Evolutionary conservation across 225 moss, liverwort and hornwort species (phyloP), one percentile per base, ranked within the genome.

Genomic region (Thuidium tamariscinum): DNA sequence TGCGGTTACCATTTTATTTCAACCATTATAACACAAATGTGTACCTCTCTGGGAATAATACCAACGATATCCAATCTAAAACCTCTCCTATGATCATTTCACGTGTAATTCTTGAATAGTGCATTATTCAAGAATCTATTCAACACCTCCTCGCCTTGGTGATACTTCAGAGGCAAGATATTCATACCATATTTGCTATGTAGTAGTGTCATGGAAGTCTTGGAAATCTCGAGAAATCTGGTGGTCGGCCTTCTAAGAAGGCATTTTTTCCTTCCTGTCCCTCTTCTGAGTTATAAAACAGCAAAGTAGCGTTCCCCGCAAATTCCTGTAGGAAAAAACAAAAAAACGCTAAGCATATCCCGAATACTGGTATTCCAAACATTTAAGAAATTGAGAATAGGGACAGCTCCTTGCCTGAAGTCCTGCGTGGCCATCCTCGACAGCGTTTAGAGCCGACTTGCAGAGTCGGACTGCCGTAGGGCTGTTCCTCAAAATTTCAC

Each of bases 401-500:
- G 32, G 26, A 55, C 54, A 71, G 55, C 13, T 57, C 73, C 88
- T 85, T 88, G 86, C 98, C 95, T 99, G 99, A 78, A 95, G 97
- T 76, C 97, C 99, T 59, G 95, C 94, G 62, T 94, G 94, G 72
- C 93, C 94, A 77, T 94, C 97, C 88, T 99, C 99, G 20, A 95
- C 93, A 87, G 97, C 96, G 87, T 99, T 99, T 51, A 99, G 89
- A 62, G 99, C 88, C 72, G 99, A 95, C 87, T 99, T 99, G 87
- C 96, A 95, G 49, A 97, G 91, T 79, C 99, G 96, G 36, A 99
- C 87, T 51, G 97, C 95, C 84, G 90, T 99, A 34, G 99, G 99
- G 87, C 99, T 99, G 41, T 99, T 99, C 48, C 94, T 95, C 85
- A 99, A 86, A 61, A 99, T 99, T 89, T 99, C 96, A 76, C 97